These are phyloP conservation scores for Gonapodya prolifera DNA, from an alignment of 192 early-diverging fungal genomes.

Conservation along the genomic window DNA sequence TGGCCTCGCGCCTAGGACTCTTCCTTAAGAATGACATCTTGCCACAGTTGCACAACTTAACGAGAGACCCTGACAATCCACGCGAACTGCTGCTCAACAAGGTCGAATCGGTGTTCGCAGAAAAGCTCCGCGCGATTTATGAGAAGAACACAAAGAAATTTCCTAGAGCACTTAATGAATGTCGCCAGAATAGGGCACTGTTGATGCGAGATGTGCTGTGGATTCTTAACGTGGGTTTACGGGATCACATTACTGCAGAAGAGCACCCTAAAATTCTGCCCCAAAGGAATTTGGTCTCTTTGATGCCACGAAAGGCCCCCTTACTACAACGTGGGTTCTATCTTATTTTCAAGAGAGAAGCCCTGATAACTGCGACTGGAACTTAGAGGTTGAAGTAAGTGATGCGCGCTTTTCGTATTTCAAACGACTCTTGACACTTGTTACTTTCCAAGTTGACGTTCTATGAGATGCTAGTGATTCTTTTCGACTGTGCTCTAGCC, in stretches of 20 bases:
- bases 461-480: not conserved
- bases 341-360: not conserved
- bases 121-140: not conserved
- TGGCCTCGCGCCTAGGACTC: not conserved
- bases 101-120: not conserved
- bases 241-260: not conserved
- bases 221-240: not conserved
- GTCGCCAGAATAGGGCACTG: not conserved
- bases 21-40: not conserved
- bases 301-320: not conserved
- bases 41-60: not conserved
- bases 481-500: not conserved
- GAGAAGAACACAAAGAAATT: not conserved
- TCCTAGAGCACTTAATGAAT: not conserved
- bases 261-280: not conserved
- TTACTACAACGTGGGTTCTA: not conserved
- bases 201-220: not conserved
- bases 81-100: not conserved
- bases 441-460: not conserved
- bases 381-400: not conserved
- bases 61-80: not conserved
- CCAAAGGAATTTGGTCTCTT: not conserved
- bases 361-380: not conserved
- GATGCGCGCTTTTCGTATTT: not conserved
- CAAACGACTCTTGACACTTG: not conserved